Base-by-base conservation (phyloP, 2,329 filamentous ascomycete genomes). In the Stromatinia cepivora region DNA sequence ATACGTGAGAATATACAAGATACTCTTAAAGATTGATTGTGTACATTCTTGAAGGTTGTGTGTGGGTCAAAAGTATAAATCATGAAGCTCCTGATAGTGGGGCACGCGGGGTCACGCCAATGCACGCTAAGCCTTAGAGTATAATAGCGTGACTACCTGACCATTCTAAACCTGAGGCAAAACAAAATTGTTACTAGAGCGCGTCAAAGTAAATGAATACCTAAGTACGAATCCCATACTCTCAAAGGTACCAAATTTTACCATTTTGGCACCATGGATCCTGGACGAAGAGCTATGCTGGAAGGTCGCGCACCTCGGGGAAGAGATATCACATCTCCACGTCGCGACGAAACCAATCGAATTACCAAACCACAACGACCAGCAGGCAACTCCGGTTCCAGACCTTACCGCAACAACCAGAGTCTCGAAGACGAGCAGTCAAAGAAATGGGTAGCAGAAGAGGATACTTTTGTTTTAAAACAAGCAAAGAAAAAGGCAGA, bases 401-500 rank as follows among this genome's bases (percentile, higher is more conserved):
- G 75, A 76, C 72, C 74, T 73, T 69, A 71, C 72, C 75, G 67
- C 62, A 76, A 72, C 64, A 76, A 71, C 25, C 68, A 74, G 54
- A 75, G 73, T 46, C 68, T 74, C 58, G 76, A 93, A 78, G 91
- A 93, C 76, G 90, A 94, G 77, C 90, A 93, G 77, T 91, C 89
- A 73, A 85, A 89, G 36, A 86, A 90, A 77, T 99, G 95, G 85
- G 92, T 98, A 28, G 92, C 94, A 66, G 92, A 97, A 76, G 95
- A 99, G 80, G 95, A 99, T 82, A 90, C 91, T 73, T 99, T 99
- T 77, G 95, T 98, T 69, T 83, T 99, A 77, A 94, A 93, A 80
- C 95, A 99, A 81, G 91, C 94, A 59, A 99, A 98, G 85, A 98
- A 96, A 84, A 98, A 97, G 83, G 94, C 95, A 54, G 92, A 94